Evolutionary conservation across 441 rosid genomes (phyloP).

Genomic region (Gossypium schwendimanii): DNA sequence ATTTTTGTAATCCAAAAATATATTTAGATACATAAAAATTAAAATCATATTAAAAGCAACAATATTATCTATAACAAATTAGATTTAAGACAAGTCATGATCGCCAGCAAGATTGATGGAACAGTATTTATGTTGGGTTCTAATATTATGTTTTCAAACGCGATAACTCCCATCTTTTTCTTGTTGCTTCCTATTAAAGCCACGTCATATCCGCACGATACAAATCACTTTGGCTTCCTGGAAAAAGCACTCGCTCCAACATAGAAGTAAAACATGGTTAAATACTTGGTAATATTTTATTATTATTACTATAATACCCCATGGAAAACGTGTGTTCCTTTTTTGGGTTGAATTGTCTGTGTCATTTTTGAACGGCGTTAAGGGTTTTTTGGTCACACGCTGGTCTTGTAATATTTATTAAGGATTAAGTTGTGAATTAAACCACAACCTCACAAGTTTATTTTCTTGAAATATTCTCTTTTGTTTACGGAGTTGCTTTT

Average conservation of each 20-base stretch:
- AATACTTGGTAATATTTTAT: no score
- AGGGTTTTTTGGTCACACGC: constrained; percentile 16
- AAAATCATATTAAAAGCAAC: background rate
- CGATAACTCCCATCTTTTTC: background rate
- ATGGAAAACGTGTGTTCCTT: constrained; percentile 29
- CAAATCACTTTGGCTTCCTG: constrained; percentile 19
- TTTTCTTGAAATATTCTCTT: background rate
- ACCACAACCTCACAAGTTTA: background rate
- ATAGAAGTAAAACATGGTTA: constrained; percentile 3
- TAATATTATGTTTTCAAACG: background rate
- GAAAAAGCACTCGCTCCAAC: constrained; percentile 23
- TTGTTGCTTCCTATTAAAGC: constrained; percentile 14
- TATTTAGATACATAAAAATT: no score
- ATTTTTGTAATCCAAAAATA: no score
- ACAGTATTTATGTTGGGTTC: background rate
- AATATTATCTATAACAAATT: background rate
- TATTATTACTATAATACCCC: background rate
- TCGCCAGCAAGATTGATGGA: background rate
- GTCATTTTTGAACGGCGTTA: background rate
- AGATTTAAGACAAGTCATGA: background rate
- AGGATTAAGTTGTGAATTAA: background rate
- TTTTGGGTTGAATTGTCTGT: background rate
- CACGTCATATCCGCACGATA: constrained; percentile 20
- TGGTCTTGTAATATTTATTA: background rate
- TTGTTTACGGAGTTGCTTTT: constrained; percentile 18